Evolutionary conservation across 139 green algal species (phyloP).

Genomic region (Chlamydomonas sp.): DNA sequence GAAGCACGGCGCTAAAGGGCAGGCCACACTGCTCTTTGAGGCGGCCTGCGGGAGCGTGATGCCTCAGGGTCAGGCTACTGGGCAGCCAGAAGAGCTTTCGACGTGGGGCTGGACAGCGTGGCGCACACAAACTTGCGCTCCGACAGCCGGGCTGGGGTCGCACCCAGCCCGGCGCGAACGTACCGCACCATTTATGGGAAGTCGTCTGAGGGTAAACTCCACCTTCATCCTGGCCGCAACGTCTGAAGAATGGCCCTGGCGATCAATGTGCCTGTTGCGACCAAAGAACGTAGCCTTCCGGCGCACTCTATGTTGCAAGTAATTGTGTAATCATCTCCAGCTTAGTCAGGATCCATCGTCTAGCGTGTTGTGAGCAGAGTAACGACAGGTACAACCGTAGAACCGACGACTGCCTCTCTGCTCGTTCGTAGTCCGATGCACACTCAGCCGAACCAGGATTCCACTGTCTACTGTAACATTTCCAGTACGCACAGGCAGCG

Average conservation of each 20-base stretch:
- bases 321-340: not conserved
- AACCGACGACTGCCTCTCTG: too few relatives aligned
- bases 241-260: not conserved
- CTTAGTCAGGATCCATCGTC: too few relatives aligned
- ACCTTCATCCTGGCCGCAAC: slow-evolving; percentile 26
- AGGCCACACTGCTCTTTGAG: slow-evolving; percentile 76
- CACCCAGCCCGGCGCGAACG: not conserved
- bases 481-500: too few relatives aligned
- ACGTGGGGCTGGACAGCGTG: too few relatives aligned
- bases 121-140: not conserved
- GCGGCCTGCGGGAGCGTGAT: slow-evolving; percentile 42
- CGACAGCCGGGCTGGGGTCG: not conserved
- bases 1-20: slow-evolving; percentile 64
- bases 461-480: too few relatives aligned
- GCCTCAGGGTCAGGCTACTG: too few relatives aligned
- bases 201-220: slow-evolving; percentile 41
- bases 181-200: slow-evolving; percentile 37
- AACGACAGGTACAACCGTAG: too few relatives aligned
- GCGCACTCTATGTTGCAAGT: not conserved
- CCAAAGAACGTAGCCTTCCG: not conserved
- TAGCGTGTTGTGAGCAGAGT: too few relatives aligned
- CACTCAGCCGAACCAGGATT: too few relatives aligned
- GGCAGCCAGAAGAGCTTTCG: too few relatives aligned
- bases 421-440: too few relatives aligned
- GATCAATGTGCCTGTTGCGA: not conserved